Evolutionary conservation across 495 filamentous ascomycete species (phyloP).

Genomic region (Xylaria grammica): DNA sequence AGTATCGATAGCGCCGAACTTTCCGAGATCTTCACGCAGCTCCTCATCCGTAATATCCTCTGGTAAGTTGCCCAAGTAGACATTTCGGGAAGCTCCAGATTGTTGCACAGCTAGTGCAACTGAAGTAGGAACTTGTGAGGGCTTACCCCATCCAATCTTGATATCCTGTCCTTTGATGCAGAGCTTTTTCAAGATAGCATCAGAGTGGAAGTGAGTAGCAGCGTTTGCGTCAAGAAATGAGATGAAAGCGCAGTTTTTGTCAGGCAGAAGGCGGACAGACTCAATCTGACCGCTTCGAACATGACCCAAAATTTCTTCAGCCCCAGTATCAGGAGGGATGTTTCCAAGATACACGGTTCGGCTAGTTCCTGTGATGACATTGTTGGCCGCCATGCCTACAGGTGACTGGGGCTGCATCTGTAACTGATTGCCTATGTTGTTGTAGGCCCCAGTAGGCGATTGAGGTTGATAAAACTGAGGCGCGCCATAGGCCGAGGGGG

Average conservation of each 20-base stretch:
- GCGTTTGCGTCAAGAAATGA: constrained; percentile 97
- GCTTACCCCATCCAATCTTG: constrained; percentile 99
- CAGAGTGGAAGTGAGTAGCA: constrained; percentile 97
- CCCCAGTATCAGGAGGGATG: constrained; percentile 96
- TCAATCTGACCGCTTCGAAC: constrained; percentile 98
- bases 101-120: constrained; percentile 96
- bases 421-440: constrained; percentile 65
- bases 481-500: constrained; percentile 73
- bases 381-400: constrained; percentile 75
- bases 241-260: constrained; percentile 99
- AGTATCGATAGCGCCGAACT: constrained; percentile 95
- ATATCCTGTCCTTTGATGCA: constrained; percentile 98
- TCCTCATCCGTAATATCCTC: constrained; percentile 92
- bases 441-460: constrained; percentile 80
- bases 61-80: constrained; percentile 92
- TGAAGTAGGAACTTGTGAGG: constrained; percentile 96
- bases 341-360: constrained; percentile 97
- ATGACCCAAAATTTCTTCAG: constrained; percentile 96
- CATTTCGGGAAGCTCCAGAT: constrained; percentile 96
- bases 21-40: constrained; percentile 91
- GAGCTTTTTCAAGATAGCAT: constrained; percentile 98
- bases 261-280: constrained; percentile 90
- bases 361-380: constrained; percentile 87
- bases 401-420: constrained; percentile 64
- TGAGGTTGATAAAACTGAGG: constrained; percentile 81